Conservation (phyloP, 805 yeast species). For the Schwanniomyces yamadae region DNA sequence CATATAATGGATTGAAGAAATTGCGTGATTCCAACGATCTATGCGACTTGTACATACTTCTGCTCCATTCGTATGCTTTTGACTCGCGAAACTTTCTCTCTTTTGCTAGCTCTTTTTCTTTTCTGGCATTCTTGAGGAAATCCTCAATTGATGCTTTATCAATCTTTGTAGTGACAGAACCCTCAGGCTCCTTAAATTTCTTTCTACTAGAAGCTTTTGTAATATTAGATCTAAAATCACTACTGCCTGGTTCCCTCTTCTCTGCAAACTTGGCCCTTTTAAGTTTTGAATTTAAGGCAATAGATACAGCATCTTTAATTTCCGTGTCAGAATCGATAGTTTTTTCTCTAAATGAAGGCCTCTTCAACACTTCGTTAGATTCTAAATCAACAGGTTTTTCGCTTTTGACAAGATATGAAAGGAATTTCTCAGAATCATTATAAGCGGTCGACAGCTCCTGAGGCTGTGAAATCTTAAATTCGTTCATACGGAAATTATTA, state of each 20-base stretch:
- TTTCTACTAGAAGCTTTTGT: neutral
- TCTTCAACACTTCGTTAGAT: constrained; percentile 4
- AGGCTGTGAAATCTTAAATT: constrained; percentile 9
- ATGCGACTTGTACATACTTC: constrained; percentile 30
- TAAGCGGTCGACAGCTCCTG: constrained; percentile 7
- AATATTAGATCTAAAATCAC: constrained; percentile 6
- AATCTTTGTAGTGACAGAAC: no score
- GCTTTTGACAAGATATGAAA: constrained; percentile 14
- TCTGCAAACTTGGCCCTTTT: neutral
- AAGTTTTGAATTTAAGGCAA: constrained; percentile 18
- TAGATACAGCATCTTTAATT: constrained; percentile 22
- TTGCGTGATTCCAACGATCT: constrained; percentile 40
- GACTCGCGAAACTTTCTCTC: constrained; percentile 47
- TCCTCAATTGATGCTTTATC: constrained; percentile 31
- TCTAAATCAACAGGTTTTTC: constrained; percentile 8
- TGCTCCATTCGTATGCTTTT: constrained; percentile 55
- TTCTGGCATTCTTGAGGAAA: constrained; percentile 45
- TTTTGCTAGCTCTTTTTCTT: constrained; percentile 35
- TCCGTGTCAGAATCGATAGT: constrained; percentile 12
- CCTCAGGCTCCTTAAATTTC: neutral
- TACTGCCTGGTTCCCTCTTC: constrained; percentile 3
- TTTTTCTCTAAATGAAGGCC: neutral
- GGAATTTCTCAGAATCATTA: constrained; percentile 17
- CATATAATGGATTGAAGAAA: constrained; percentile 45
- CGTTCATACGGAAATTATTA: constrained; percentile 20